These are phyloP conservation scores for Clonostachys rhizophaga DNA, from an alignment of 2,329 filamentous ascomycete genomes.

Conservation along the genomic window DNA sequence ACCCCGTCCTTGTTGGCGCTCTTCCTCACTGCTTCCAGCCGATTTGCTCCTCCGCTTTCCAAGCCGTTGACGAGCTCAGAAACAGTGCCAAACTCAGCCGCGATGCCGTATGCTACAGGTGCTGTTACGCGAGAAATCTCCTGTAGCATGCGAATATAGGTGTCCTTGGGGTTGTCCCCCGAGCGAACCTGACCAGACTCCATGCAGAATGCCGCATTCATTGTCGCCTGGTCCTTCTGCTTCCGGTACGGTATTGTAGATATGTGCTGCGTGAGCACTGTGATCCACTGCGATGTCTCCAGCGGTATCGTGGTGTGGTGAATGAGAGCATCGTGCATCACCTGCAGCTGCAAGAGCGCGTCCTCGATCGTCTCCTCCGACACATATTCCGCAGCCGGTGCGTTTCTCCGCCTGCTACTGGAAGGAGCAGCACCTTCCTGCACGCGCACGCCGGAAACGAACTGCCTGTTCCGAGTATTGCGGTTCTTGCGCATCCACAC, in stretches of 20 bases:
- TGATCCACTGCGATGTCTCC: constrained; percentile 70
- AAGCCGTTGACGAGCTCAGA: constrained; percentile 54
- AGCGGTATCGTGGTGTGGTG: constrained; percentile 59
- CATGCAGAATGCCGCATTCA: constrained; percentile 70
- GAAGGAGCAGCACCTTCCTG: constrained; percentile 17
- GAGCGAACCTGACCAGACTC: constrained; percentile 70
- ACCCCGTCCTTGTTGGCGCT: constrained; percentile 53
- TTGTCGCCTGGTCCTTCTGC: constrained; percentile 40
- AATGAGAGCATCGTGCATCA: constrained; percentile 61
- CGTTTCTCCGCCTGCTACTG: constrained; percentile 30
- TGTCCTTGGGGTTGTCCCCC: constrained; percentile 61
- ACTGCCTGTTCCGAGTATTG: constrained; percentile 63
- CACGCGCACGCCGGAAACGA: constrained; percentile 57
- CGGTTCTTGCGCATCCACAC: constrained; percentile 66
- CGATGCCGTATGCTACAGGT: constrained; percentile 67
- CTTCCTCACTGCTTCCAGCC: constrained; percentile 58
- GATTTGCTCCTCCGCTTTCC: constrained; percentile 50
- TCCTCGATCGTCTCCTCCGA: constrained; percentile 68
- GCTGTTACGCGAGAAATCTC: constrained; percentile 69
- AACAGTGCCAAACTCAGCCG: constrained; percentile 54
- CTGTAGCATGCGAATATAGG: constrained; percentile 71
- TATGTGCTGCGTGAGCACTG: constrained; percentile 72
- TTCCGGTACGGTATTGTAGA: constrained; percentile 69
- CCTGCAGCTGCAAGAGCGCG: constrained; percentile 64
- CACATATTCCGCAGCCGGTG: constrained; percentile 39